These are phyloP conservation scores for Colletotrichum liaoningense DNA, from an alignment of 2,329 filamentous ascomycete genomes.

Conservation along the genomic window DNA sequence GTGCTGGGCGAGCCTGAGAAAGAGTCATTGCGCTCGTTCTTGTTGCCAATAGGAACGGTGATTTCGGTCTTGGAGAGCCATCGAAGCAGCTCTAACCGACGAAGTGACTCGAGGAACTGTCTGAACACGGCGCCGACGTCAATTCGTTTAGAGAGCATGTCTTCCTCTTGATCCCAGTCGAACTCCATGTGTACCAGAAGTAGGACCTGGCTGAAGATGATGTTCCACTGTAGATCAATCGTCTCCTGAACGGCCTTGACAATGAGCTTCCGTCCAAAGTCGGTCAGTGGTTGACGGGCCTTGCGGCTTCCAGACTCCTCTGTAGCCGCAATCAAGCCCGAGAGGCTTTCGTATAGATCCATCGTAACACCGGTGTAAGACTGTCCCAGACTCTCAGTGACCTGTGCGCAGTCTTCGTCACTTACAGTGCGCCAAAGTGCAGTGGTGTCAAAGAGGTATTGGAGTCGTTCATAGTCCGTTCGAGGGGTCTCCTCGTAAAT, in stretches of 20 bases:
- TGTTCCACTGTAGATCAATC: slow-evolving; percentile 76
- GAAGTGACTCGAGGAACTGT: slow-evolving; percentile 76
- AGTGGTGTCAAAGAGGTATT: slow-evolving; percentile 81
- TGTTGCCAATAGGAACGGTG: slow-evolving; percentile 58
- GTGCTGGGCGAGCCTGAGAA: slow-evolving; percentile 43
- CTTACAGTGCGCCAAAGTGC: slow-evolving; percentile 83
- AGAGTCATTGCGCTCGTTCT: slow-evolving; percentile 50
- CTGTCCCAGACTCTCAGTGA: slow-evolving; percentile 76
- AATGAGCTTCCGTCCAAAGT: slow-evolving; percentile 80
- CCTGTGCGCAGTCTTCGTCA: slow-evolving; percentile 80
- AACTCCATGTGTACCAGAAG: slow-evolving; percentile 89
- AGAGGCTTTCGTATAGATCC: slow-evolving; percentile 64
- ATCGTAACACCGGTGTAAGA: slow-evolving; percentile 70
- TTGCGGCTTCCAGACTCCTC: slow-evolving; percentile 59
- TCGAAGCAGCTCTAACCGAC: slow-evolving; percentile 77
- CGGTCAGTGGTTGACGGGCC: slow-evolving; percentile 69
- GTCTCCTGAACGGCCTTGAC: slow-evolving; percentile 84
- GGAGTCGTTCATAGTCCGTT: slow-evolving; percentile 79
- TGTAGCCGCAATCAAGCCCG: slow-evolving; percentile 54
- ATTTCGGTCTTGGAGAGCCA: slow-evolving; percentile 75
- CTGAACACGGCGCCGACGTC: slow-evolving; percentile 78
- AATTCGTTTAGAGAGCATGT: slow-evolving; percentile 69
- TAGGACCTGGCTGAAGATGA: slow-evolving; percentile 85
- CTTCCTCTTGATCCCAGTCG: slow-evolving; percentile 80
- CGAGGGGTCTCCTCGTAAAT: slow-evolving; percentile 79